These are phyloP conservation scores for Solanum peruvianum DNA, from an alignment of 257 asterid species.

Conservation along the genomic window DNA sequence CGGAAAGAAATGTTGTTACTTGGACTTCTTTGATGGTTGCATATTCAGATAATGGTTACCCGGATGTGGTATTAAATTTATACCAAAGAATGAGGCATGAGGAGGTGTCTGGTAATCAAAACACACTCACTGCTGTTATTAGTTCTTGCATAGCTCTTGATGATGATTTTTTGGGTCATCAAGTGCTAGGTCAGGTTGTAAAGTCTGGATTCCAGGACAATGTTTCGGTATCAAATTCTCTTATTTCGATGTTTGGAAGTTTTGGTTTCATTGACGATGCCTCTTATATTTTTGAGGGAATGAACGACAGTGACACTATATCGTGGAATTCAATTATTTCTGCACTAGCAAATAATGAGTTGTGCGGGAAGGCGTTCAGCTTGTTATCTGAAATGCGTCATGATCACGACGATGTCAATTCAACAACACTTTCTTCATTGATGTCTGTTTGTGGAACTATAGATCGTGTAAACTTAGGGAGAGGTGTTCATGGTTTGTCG, in stretches of 20 bases:
- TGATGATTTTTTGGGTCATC: slow-evolving; percentile 61
- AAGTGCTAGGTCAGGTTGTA: slow-evolving; percentile 60
- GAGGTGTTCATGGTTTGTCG: slow-evolving; percentile 70
- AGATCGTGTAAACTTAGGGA: slow-evolving; percentile 51
- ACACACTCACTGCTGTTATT: slow-evolving; percentile 59
- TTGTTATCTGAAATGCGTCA: slow-evolving; percentile 55
- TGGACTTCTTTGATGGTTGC: slow-evolving; percentile 93
- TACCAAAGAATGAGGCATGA: slow-evolving; percentile 45
- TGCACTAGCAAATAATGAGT: slow-evolving; percentile 39
- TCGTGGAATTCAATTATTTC: slow-evolving; percentile 88
- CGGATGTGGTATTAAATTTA: slow-evolving; percentile 27
- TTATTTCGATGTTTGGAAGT: slow-evolving; percentile 54
- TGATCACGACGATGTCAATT: slow-evolving; percentile 45
- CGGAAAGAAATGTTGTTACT: slow-evolving; percentile 74
- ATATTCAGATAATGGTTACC: slow-evolving; percentile 36
- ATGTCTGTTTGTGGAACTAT: slow-evolving; percentile 38
- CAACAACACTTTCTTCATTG: slow-evolving; percentile 56
- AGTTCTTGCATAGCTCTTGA: slow-evolving; percentile 60
- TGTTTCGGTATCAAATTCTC: slow-evolving; percentile 66
- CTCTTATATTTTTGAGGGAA: slow-evolving; percentile 33
- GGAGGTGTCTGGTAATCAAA: slow-evolving; percentile 49
- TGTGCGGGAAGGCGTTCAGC: slow-evolving; percentile 34
- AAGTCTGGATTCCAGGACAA: slow-evolving; percentile 52
- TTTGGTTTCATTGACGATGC: slow-evolving; percentile 38
- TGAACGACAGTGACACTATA: slow-evolving; percentile 54